A percentile compares a stretch with the other conserved stretches of the same genome.
Evolutionary conservation across 2,329 filamentous ascomycete genomes (phyloP).

Genomic region (Fusarium euwallaceae): DNA sequence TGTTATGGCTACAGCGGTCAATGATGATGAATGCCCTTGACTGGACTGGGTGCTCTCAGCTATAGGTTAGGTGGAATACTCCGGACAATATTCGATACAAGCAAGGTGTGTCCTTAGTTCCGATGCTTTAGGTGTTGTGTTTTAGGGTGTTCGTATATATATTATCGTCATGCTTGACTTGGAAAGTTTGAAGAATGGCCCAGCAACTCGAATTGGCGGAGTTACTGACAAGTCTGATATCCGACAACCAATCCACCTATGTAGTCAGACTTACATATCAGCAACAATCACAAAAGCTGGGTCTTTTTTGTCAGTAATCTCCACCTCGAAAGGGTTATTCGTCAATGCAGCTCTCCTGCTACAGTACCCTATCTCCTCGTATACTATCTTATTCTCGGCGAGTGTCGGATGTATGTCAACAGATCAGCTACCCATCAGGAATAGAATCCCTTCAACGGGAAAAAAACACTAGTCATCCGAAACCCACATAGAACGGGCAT

Average conservation of each 20-base stretch:
- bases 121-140: too few relatives aligned
- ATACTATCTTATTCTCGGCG: neutral
- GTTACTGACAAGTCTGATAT: neutral
- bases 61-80: neutral
- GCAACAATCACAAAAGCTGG: neutral
- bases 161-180: too few relatives aligned
- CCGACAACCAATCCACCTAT: neutral
- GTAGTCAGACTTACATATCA: neutral
- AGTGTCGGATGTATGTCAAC: neutral
- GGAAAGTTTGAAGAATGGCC: neutral
- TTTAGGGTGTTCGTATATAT: too few relatives aligned
- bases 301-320: neutral
- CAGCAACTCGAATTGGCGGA: neutral
- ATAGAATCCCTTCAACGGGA: neutral
- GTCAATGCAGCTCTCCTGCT: neutral
- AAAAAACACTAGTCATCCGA: neutral
- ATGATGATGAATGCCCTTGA: neutral
- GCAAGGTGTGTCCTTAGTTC: too few relatives aligned
- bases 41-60: neutral
- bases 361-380: neutral
- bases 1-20: neutral
- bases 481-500: neutral
- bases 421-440: slow-evolving; percentile 18
- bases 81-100: neutral
- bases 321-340: neutral